Conservation (phyloP, 163 green algal species). For the Dunaliella salina region DNA sequence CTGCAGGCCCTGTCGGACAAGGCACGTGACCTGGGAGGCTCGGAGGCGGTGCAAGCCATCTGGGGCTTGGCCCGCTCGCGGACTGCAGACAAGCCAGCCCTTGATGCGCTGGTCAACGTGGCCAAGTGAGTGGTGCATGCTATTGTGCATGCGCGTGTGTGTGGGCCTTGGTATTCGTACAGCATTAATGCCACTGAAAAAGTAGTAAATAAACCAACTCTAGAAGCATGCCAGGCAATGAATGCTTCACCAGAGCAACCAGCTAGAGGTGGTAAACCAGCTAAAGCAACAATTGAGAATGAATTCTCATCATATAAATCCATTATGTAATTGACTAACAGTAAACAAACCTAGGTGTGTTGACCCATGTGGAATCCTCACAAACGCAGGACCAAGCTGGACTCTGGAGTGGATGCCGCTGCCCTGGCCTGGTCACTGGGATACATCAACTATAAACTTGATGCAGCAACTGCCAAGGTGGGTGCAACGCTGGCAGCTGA, state of each 20-base stretch:
- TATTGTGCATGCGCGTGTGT: neutral
- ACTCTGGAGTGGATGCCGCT: constrained; percentile 22
- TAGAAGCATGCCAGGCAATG: no score
- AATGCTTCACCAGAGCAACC: no score
- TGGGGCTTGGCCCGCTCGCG: constrained; percentile 36
- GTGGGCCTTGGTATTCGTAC: no score
- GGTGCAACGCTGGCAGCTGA: neutral
- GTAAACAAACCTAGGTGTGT: no score
- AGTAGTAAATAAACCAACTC: no score
- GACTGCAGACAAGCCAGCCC: constrained; percentile 20
- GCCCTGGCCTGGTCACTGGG: constrained; percentile 22
- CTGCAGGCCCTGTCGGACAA: constrained; percentile 39
- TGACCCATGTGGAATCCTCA: constrained; percentile 3
- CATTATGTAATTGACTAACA: no score
- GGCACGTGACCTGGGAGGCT: constrained; percentile 21
- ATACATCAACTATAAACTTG: constrained; percentile 29
- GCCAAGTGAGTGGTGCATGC: constrained; percentile 13
- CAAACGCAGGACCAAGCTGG: constrained; percentile 32
- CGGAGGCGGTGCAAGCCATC: constrained; percentile 23
- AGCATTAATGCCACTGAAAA: no score
- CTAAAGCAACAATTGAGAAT: no score
- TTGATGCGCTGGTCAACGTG: constrained; percentile 27
- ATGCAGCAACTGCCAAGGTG: constrained; percentile 21
- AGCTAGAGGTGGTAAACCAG: no score
- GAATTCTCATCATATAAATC: no score